Evolutionary conservation across 2,329 filamentous ascomycete genomes (phyloP).

Genomic region (Coniella vitis): DNA sequence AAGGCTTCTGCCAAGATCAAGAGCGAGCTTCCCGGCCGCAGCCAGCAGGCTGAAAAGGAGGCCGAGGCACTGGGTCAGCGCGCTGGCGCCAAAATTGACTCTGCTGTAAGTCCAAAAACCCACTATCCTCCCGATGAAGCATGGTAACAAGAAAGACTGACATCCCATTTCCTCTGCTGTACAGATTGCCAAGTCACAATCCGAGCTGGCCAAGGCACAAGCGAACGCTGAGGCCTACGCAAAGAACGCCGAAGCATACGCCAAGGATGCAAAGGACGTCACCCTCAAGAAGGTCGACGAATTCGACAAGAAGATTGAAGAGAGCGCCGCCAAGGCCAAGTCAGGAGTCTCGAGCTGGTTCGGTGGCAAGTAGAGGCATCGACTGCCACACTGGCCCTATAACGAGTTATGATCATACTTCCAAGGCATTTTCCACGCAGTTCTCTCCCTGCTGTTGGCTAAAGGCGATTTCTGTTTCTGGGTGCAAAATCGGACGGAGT

Average conservation of each 20-base stretch:
- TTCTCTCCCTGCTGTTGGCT: background rate
- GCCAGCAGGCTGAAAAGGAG: slow-evolving; percentile 57
- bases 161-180: slow-evolving; percentile 27
- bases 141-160: background rate
- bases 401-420: background rate
- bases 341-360: slow-evolving; percentile 82
- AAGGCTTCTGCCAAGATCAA: slow-evolving; percentile 60
- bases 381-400: background rate
- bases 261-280: slow-evolving; percentile 57
- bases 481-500: background rate
- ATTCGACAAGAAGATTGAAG: slow-evolving; percentile 75
- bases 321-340: slow-evolving; percentile 76
- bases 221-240: slow-evolving; percentile 52
- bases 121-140: too few species aligned
- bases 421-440: slow-evolving; percentile 1
- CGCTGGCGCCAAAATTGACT: slow-evolving; percentile 61
- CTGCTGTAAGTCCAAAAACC: slow-evolving; percentile 48
- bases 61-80: slow-evolving; percentile 54
- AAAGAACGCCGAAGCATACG: slow-evolving; percentile 54
- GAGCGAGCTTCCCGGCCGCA: slow-evolving; percentile 55
- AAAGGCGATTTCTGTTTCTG: background rate
- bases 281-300: slow-evolving; percentile 69
- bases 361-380: slow-evolving; percentile 45
- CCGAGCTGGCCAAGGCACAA: slow-evolving; percentile 55
- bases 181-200: slow-evolving; percentile 57